Percentiles rank a stretch among this genome's conserved stretches.
phyloP scores from a whole-genome alignment of 2,329 filamentous ascomycete species.

The Neoarthrinium moseri region DNA sequence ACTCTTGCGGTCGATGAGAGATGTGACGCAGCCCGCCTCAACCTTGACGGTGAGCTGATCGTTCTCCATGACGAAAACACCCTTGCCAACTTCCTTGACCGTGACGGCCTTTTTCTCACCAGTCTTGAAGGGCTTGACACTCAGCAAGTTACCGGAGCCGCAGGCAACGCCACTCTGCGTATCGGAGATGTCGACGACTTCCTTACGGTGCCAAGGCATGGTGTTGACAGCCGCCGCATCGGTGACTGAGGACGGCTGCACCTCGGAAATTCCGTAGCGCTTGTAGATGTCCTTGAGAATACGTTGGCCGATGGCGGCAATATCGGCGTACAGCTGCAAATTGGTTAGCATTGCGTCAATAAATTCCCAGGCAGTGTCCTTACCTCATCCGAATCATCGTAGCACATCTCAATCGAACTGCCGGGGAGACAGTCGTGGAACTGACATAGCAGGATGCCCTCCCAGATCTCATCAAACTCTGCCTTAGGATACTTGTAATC shows the following conservation, averaged over 20 bases:
- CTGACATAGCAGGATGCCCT: conserved; percentile 85
- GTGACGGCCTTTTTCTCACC: conserved; percentile 46
- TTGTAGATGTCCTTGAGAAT: conserved; percentile 69
- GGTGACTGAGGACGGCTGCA: conserved; percentile 36
- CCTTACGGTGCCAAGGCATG: conserved; percentile 78
- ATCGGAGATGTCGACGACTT: conserved; percentile 65
- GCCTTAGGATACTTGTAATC: conserved; percentile 89
- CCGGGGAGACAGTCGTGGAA: conserved; percentile 98
- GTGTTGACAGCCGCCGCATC: conserved; percentile 74
- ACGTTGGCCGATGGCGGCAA: conserved; percentile 74
- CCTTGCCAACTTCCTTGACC: conserved; percentile 49
- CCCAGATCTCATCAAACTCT: conserved; percentile 96
- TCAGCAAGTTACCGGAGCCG: conserved; percentile 52
- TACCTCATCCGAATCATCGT: conserved; percentile 86
- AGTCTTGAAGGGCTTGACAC: conserved; percentile 53
- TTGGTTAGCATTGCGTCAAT: conserved; percentile 21
- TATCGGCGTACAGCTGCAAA: conserved; percentile 69
- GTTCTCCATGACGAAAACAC: conserved; percentile 78
- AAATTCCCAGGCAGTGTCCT: conserved; percentile 15
- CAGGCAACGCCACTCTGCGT: conserved; percentile 53
- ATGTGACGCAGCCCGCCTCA: conserved; percentile 75
- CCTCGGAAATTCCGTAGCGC: conserved; percentile 61
- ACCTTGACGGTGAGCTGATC: conserved; percentile 72
- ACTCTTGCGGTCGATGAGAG: conserved; percentile 72
- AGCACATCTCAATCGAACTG: conserved; percentile 96